Evolutionary conservation across 768 basidiomycete species (phyloP), one percentile per base, ranked within the genome.

Genomic region (Hericium rajendrae): DNA sequence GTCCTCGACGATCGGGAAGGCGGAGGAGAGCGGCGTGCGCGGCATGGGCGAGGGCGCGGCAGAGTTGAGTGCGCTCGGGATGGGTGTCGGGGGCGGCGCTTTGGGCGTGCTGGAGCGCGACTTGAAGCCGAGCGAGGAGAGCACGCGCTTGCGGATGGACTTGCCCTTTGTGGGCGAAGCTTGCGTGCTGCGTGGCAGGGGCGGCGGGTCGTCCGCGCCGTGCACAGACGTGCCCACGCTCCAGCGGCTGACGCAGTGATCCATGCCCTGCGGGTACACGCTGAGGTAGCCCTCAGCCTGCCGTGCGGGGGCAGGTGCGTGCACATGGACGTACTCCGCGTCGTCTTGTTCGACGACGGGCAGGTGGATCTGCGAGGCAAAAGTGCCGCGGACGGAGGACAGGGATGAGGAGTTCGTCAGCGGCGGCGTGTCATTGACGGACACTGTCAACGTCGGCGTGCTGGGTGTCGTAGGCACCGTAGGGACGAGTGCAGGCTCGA

Each of bases 181-280:
- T 51, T 57, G 51, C 59, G 59, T 39, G 41, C 53, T 56, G 51
- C 38, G 54, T 10, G 51, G 38, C 15, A 51, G 60, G 46, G 32
- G 60, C 20, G 60, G 59, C 9, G 59, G 52, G n/a, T 28, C 38
- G 13, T 12, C 22, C 18, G 12, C 38, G 15, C 22, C 40, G 22
- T 46, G 22, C 1, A 40, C 9, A 22, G 26, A 58, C 15, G 62
- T 59, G 4, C 60, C 62, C 20, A 63, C 53, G 48, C 60, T 61
- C 62, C 62, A 63, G 52, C 62, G 62, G 13, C 57, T 59, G 12
- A 50, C 61, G 20, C 58, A 62, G 52, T 60, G 61, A 39, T 58
- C 62, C 15, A 61, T 58, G 13, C 52, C 55, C n/a, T 55, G 49
- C 12, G 6, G 57, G 41, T 12, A 22, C 38, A 20, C 15, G 15